Conservation (phyloP, 1,284 basidiomycete species). For the Cutaneotrichosporon cyanovorans region DNA sequence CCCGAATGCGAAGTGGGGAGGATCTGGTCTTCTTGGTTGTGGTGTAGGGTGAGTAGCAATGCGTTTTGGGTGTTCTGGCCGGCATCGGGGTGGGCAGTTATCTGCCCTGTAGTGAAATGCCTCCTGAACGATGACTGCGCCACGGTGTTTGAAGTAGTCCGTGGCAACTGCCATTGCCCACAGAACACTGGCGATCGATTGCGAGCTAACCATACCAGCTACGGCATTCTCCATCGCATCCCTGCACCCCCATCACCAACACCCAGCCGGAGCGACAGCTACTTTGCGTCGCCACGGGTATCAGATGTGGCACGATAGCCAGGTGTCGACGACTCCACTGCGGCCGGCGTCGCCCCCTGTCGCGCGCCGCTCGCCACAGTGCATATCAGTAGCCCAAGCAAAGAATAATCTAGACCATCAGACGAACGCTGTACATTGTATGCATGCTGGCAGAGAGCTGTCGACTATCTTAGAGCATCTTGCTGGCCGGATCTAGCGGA, state of each 20-base stretch:
- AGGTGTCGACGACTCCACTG: no score
- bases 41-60: slow-evolving; percentile 65
- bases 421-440: no score
- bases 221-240: slow-evolving; percentile 80
- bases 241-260: slow-evolving; percentile 33
- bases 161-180: no score
- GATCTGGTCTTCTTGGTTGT: slow-evolving; percentile 85
- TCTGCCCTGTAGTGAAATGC: not conserved
- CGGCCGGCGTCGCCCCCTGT: no score
- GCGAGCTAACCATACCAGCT: slow-evolving; percentile 28
- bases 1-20: slow-evolving; percentile 92
- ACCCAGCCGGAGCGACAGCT: slow-evolving; percentile 13
- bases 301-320: slow-evolving; percentile 4
- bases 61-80: not conserved
- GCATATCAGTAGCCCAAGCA: no score
- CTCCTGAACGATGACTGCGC: not conserved
- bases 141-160: no score
- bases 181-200: not conserved
- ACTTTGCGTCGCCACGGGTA: slow-evolving; percentile 14
- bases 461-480: no score
- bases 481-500: no score
- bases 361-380: no score
- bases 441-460: no score
- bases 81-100: no score
- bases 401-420: no score